Evolutionary conservation across 2,329 filamentous ascomycete species (phyloP), one percentile per base, ranked within the genome.

Genomic region (Fusarium sarcochroum): DNA sequence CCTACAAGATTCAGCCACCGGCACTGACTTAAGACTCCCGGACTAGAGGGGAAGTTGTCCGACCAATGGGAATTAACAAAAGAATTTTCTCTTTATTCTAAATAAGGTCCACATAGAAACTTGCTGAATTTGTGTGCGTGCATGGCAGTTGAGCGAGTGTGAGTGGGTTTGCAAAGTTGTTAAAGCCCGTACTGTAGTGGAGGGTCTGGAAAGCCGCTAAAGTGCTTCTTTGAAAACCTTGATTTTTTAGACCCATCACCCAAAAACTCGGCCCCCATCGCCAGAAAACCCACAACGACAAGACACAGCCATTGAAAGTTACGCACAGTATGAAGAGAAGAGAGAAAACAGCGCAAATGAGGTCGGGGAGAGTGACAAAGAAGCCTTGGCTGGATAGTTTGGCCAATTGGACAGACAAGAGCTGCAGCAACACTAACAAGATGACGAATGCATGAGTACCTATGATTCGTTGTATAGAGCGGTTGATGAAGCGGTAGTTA

Each of bases 251-350:
- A 55, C 58, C 57, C 37, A 44, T 11, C 27, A 30, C 27, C 27
- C 5, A 13, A 10, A 30, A 30, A 30, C 27, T 30, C 56, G 15
- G 44, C 20, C 52, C 51, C 50, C 62, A 63, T 63, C 56, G 40
- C 53, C 49, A 58, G 40, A 27, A 45, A 59, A 37, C 34, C 66
- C 59, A 68, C 67, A 64, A 35, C 41, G 51, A 41, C 40, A 45
- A 65, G 63, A 34, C 58, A 56, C 60, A 58, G 52, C 45, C 48
- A 55, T 44, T 25, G 27, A 61, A 65, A 48, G 51, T 41, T 63
- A 51, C 57, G 52, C 59, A 72, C 69, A 68, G 66, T 70, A 72
- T 58, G 66, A 58, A 21, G 37, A 67, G 21, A 25, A 30, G 17
- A 10, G 38, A 38, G 34, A 37, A 42, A 48, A 52, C 34, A 51